Conservation (phyloP, 2,329 filamentous ascomycete genomes). For the Aspergillus aculeatinus region DNA sequence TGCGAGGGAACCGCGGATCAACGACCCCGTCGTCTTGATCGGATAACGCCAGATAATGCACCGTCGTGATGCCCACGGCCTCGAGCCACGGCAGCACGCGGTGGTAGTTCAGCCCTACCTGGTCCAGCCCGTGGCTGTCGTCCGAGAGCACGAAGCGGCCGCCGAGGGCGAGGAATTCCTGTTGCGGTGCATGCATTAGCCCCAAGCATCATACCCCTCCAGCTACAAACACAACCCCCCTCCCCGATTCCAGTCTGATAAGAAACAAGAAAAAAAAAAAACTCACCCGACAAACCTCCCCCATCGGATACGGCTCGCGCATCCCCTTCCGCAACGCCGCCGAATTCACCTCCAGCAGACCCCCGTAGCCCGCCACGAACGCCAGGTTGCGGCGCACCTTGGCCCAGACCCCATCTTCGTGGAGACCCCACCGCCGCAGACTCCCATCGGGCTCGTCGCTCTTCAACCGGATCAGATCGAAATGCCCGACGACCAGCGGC, state of each 20-base stretch:
- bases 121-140: slow-evolving; percentile 85
- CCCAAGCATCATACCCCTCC: too few relatives aligned
- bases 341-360: slow-evolving; percentile 86
- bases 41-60: slow-evolving; percentile 40
- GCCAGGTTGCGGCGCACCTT: slow-evolving; percentile 72
- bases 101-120: slow-evolving; percentile 82
- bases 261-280: slow-evolving; percentile 7
- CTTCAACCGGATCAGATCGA: slow-evolving; percentile 84
- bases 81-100: slow-evolving; percentile 70
- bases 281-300: slow-evolving; percentile 67
- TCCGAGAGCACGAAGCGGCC: slow-evolving; percentile 90
- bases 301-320: slow-evolving; percentile 82
- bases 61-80: slow-evolving; percentile 39
- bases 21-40: slow-evolving; percentile 18
- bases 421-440: slow-evolving; percentile 51
- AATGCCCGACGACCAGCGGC: slow-evolving; percentile 85
- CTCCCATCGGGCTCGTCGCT: slow-evolving; percentile 66
- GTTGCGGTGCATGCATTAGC: not conserved
- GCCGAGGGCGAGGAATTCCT: slow-evolving; percentile 70
- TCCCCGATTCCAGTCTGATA: not conserved
- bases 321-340: slow-evolving; percentile 86
- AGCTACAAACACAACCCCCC: too few relatives aligned
- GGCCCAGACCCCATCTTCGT: slow-evolving; percentile 63
- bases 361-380: slow-evolving; percentile 69
- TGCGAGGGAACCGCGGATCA: slow-evolving; percentile 40